A percentile compares a stretch with the other conserved stretches of the same genome.
These are phyloP conservation scores for Helotiales sp. DNA, from an alignment of 2,329 filamentous ascomycete species.

Conservation along the genomic window DNA sequence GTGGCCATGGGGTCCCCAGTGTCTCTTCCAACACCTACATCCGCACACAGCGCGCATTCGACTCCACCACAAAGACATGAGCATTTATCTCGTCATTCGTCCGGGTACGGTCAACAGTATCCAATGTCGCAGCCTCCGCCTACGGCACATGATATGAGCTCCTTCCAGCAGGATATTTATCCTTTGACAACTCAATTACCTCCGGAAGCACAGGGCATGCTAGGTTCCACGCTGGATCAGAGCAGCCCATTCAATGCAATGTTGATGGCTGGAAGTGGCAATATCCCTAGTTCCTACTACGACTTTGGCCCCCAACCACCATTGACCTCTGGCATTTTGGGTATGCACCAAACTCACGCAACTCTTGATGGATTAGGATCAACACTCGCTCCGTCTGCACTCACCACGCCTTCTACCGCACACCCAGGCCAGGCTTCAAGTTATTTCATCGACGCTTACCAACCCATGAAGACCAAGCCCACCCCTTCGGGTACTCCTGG, in stretches of 20 bases:
- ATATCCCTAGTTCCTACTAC: conserved; percentile 26
- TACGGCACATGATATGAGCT: neutral
- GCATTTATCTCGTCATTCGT: conserved; percentile 16
- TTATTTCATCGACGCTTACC: conserved; percentile 21
- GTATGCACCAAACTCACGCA: conserved; percentile 15
- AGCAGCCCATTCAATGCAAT: conserved; percentile 45
- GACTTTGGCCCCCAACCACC: conserved; percentile 13
- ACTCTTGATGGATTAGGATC: conserved; percentile 21
- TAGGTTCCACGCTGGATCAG: conserved; percentile 46
- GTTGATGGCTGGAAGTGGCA: conserved; percentile 42
- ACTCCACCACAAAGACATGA: neutral
- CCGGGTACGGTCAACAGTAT: conserved; percentile 14
- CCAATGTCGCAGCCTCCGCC: neutral
- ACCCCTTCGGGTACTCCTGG: conserved; percentile 16
- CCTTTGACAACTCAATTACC: conserved; percentile 50
- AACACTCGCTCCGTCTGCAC: conserved; percentile 21
- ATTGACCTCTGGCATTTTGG: conserved; percentile 10
- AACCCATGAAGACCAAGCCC: neutral
- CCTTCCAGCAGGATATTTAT: conserved; percentile 12
- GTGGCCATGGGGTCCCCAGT: conserved; percentile 8
- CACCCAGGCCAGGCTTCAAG: neutral
- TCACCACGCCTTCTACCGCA: neutral
- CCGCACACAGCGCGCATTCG: conserved; percentile 5
- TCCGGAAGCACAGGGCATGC: conserved; percentile 52
- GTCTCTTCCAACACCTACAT: conserved; percentile 2